Conservation (phyloP, 163 green algal species). For the Prototheca wickerhamii region DNA sequence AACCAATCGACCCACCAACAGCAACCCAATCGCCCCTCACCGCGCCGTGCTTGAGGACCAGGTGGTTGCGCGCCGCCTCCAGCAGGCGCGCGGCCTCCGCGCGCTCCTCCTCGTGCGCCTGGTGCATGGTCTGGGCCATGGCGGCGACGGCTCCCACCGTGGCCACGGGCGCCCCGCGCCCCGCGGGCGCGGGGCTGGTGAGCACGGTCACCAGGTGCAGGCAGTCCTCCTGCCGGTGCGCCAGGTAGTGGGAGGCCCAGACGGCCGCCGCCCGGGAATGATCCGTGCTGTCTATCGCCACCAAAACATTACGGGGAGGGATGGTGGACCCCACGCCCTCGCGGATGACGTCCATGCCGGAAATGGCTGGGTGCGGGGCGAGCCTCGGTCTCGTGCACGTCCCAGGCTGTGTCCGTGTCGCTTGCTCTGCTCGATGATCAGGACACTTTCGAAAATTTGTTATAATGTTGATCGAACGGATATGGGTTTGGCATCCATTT, state of each 20-base stretch:
- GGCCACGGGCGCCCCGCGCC: neutral
- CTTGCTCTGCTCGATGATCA: too few species aligned
- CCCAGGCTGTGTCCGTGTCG: too few species aligned
- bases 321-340: neutral
- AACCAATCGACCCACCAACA: neutral
- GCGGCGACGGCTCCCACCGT: constrained; percentile 1
- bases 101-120: neutral
- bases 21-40: neutral
- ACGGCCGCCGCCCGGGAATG: neutral
- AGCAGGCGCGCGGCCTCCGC: neutral
- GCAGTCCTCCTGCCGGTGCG: neutral
- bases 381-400: too few species aligned
- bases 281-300: neutral
- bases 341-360: neutral
- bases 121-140: neutral
- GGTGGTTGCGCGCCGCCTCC: neutral
- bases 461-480: too few species aligned
- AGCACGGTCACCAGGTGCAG: constrained; percentile 8
- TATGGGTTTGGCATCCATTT: too few species aligned
- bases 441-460: too few species aligned
- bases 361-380: too few species aligned
- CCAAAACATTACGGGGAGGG: neutral
- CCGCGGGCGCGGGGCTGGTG: neutral
- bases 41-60: neutral
- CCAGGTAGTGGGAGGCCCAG: constrained; percentile 2